phyloP scores from a whole-genome alignment of 768 basidiomycete genomes.

The Chalciporus piperatus region DNA sequence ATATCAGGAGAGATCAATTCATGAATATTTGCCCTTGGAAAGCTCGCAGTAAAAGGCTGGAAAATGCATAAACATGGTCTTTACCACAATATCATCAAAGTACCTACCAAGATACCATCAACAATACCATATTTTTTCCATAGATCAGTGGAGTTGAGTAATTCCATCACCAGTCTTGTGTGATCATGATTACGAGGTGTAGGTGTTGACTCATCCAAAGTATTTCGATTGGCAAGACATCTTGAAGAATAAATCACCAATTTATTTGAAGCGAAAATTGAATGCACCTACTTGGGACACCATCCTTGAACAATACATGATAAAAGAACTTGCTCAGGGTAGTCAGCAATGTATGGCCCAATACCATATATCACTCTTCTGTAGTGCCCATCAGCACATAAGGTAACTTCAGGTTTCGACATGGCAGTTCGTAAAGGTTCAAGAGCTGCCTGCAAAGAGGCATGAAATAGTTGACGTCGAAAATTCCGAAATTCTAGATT shows the following conservation, averaged over 20 bases:
- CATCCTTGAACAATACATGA: not conserved
- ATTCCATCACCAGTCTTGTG: not conserved
- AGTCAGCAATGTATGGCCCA: not conserved
- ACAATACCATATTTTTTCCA: constrained; percentile 19
- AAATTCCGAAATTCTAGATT: not conserved
- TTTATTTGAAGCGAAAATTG: not conserved
- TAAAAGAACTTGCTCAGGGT: not conserved
- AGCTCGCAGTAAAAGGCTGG: constrained; percentile 29
- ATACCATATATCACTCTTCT: not conserved
- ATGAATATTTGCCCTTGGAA: constrained; percentile 35
- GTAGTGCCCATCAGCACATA: not conserved
- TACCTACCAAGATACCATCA: constrained; percentile 4
- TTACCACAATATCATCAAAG: not conserved
- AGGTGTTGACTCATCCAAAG: not conserved
- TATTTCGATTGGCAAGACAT: not conserved
- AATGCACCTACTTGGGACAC: not conserved
- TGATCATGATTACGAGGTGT: not conserved
- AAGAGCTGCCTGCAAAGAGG: not conserved
- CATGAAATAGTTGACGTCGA: not conserved
- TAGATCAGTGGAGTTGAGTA: constrained; percentile 1
- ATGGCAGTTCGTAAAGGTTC: not conserved
- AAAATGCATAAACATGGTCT: not conserved
- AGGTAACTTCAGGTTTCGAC: not conserved
- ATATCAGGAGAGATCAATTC: constrained; percentile 27
- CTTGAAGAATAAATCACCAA: not conserved